Base-by-base conservation (phyloP, 139 green algal genomes). In the Zygnema circumcarinatum region DNA sequence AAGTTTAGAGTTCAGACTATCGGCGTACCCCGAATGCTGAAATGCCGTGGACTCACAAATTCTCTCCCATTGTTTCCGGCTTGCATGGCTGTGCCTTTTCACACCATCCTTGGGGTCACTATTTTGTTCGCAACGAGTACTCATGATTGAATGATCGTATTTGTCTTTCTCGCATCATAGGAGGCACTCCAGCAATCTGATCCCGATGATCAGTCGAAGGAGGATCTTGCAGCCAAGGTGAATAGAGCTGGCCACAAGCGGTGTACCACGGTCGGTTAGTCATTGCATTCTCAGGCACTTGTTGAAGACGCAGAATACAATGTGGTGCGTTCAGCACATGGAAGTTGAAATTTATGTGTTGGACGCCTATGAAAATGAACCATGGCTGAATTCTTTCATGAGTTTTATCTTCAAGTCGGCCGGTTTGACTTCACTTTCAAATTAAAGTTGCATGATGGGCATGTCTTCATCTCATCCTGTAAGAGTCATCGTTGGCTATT, bases 201-300 rank as follows among this genome's bases (percentile, higher is more conserved):
- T 25, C 47, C 47, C 16, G 7, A 62, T 40, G 69, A 42, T 25
- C 7, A 78, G 69, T 3, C 3, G 7, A 78, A 78, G 69, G 69
- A 78, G 36, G 69, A 78, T 42, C 69, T 78, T 11, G 69, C 69
- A 40, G 69, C 69, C 69, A 78, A 78, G 69, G 69, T 78, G 69
- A 78, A 25, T 42, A 53, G 35, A 25, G 35, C 16, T 3, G 36
- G 11, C 36, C 16, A 78, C 69, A 40, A 16, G 35, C 11, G 69
- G 35, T 39, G 16, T 36, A 42, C 7, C 7, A 53, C 16, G 69
- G 11, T 3, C 69, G 7, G 7, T 42, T 78, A 11, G 69, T 78
- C 3, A 40, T 41, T 25, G 16, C n/a, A n/a, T n/a, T n/a, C n/a
- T n/a, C n/a, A n/a, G n/a, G n/a, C n/a, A n/a, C n/a, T n/a, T n/a